Evolutionary conservation across 768 basidiomycete genomes (phyloP).

Genomic region (Lentinus brumalis): DNA sequence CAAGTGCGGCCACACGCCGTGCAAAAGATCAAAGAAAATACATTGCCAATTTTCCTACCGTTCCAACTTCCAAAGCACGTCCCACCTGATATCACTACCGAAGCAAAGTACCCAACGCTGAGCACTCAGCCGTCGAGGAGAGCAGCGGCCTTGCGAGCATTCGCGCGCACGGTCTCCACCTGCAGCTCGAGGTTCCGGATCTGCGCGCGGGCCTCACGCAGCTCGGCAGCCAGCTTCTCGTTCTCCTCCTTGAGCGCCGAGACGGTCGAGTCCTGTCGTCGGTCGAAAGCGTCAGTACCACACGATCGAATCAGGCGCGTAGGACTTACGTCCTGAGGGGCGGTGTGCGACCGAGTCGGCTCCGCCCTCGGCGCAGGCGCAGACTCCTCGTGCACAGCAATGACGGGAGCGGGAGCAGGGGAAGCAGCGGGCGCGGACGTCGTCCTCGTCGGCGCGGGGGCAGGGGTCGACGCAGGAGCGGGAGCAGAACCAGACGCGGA

Average conservation of each 20-base stretch:
- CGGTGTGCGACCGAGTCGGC: constrained; percentile 33
- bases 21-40: neutral
- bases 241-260: constrained; percentile 56
- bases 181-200: constrained; percentile 84
- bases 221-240: constrained; percentile 57
- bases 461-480: constrained; percentile 18
- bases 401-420: constrained; percentile 26
- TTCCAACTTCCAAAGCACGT: neutral
- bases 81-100: neutral
- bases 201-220: constrained; percentile 79
- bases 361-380: constrained; percentile 39
- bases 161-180: constrained; percentile 72
- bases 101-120: neutral
- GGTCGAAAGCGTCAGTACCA: neutral
- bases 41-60: neutral
- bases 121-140: constrained; percentile 40
- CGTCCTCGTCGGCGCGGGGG: constrained; percentile 27
- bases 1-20: neutral
- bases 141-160: constrained; percentile 76
- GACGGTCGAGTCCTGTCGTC: constrained; percentile 20
- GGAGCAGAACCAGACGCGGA: constrained; percentile 19
- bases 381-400: constrained; percentile 13
- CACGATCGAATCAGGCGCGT: too few species aligned
- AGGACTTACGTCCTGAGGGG: constrained; percentile 5
- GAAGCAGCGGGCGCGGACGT: constrained; percentile 32